These are phyloP conservation scores for Xylaria bambusicola DNA, from an alignment of 495 filamentous ascomycete species.

Conservation along the genomic window DNA sequence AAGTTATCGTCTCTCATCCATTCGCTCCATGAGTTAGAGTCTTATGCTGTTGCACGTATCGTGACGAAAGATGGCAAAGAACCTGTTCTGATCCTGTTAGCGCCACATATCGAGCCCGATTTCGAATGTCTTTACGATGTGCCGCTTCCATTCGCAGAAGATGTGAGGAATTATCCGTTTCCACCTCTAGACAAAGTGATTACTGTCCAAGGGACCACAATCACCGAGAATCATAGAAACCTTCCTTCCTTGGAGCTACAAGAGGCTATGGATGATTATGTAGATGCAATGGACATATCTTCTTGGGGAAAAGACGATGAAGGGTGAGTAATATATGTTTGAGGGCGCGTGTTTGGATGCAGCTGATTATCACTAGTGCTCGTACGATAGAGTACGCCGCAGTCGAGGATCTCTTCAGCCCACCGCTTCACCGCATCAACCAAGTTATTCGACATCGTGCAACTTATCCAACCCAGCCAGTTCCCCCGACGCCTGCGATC, in stretches of 20 bases:
- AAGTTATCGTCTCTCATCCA: constrained; percentile 89
- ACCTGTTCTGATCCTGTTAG: constrained; percentile 78
- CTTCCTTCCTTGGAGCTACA: constrained; percentile 75
- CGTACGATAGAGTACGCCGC: constrained; percentile 66
- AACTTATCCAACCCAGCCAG: constrained; percentile 65
- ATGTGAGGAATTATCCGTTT: constrained; percentile 85
- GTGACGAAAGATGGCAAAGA: constrained; percentile 78
- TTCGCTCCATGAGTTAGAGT: constrained; percentile 81
- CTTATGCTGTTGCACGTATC: constrained; percentile 83
- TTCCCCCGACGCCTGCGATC: constrained; percentile 66
- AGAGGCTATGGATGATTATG: constrained; percentile 83
- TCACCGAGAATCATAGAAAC: constrained; percentile 78
- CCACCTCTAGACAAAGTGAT: constrained; percentile 86
- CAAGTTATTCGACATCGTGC: constrained; percentile 83
- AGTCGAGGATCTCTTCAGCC: constrained; percentile 85
- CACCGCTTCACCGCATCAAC: constrained; percentile 86
- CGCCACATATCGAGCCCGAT: constrained; percentile 77
- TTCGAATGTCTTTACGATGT: constrained; percentile 89
- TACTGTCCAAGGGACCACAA: constrained; percentile 82
- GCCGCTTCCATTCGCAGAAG: constrained; percentile 92
- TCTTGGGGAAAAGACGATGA: constrained; percentile 61
- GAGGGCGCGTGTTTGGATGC: neutral
- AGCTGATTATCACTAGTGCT: constrained; percentile 54
- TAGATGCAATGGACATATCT: constrained; percentile 91
- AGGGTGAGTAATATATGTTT: constrained; percentile 52